phyloP scores from a whole-genome alignment of 129 eudicot species.

The Dittrichia graveolens region DNA sequence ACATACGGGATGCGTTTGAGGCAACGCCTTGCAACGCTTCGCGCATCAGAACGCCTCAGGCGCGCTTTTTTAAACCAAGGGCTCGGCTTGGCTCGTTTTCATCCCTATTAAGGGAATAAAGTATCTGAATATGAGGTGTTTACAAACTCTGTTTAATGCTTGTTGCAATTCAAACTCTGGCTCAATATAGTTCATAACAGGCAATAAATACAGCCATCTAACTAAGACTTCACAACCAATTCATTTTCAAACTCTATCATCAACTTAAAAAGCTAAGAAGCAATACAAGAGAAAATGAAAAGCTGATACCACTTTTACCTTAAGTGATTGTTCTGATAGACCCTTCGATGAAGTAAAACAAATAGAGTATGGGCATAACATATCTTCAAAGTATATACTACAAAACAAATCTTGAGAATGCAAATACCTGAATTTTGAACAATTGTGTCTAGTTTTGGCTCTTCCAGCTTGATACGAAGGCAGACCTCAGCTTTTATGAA shows the following conservation, averaged over 20 bases:
- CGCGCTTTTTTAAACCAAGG: too few relatives aligned
- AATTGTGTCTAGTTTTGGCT: conserved; percentile 22
- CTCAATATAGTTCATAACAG: too few relatives aligned
- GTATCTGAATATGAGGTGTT: too few relatives aligned
- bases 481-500: conserved; percentile 37
- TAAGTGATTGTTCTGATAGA: neutral
- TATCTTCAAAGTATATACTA: neutral
- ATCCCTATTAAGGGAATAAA: too few relatives aligned
- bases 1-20: too few relatives aligned
- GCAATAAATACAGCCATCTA: neutral
- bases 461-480: conserved; percentile 44
- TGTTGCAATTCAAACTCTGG: too few relatives aligned
- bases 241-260: neutral
- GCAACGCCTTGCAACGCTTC: too few relatives aligned
- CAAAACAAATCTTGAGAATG: conserved; percentile 12
- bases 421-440: conserved; percentile 48
- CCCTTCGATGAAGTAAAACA: neutral
- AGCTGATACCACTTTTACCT: neutral
- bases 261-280: neutral
- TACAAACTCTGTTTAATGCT: neutral
- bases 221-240: neutral
- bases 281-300: neutral
- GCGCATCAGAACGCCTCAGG: too few relatives aligned
- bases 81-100: too few relatives aligned
- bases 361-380: neutral